phyloP scores from a whole-genome alignment of 495 filamentous ascomycete genomes.

The Cercophora scortea region DNA sequence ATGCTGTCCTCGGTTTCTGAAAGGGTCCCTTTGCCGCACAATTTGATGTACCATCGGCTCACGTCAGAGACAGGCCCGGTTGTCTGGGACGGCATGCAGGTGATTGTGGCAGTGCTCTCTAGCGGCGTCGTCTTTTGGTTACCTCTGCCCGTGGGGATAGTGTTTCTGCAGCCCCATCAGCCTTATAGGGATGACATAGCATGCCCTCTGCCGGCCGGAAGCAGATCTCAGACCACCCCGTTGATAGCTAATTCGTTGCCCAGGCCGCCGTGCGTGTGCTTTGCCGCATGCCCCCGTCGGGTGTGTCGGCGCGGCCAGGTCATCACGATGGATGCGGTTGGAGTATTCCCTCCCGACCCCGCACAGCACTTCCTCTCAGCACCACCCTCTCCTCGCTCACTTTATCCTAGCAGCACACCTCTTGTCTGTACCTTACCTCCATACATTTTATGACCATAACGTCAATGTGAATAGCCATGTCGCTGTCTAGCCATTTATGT shows the following conservation, averaged over 20 bases:
- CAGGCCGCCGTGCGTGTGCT: not conserved
- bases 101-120: slow-evolving; percentile 22
- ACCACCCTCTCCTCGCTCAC: too few species aligned
- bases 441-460: too few species aligned
- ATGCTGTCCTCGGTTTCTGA: not conserved
- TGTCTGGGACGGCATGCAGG: slow-evolving; percentile 11
- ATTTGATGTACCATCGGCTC: too few species aligned
- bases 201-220: not conserved
- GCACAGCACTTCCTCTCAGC: too few species aligned
- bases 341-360: too few species aligned
- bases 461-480: too few species aligned
- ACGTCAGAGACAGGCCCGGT: not conserved
- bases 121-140: slow-evolving; percentile 5
- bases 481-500: too few species aligned
- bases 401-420: too few species aligned
- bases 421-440: too few species aligned
- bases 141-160: not conserved
- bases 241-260: not conserved
- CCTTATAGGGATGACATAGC: slow-evolving; percentile 5
- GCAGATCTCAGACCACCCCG: not conserved
- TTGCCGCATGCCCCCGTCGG: too few species aligned
- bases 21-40: not conserved
- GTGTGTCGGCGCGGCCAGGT: too few species aligned
- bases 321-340: too few species aligned
- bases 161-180: not conserved